Evolutionary conservation across 1,284 basidiomycete genomes (phyloP).

Genomic region (Xerocomus cyaneibrunnescens): DNA sequence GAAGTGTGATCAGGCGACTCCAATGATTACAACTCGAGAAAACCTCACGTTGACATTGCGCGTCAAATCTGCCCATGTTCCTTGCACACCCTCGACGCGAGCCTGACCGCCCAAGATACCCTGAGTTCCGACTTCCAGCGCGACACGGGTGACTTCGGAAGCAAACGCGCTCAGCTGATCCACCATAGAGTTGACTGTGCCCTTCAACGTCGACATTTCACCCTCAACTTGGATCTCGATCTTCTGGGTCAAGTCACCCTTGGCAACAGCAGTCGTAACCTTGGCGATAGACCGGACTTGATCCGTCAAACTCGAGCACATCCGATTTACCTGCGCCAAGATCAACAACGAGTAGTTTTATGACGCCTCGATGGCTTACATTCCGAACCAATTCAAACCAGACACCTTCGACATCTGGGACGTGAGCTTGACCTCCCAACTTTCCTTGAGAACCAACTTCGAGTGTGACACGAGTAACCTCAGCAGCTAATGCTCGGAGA

Average conservation of each 20-base stretch:
- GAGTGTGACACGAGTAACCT: conserved; percentile 94
- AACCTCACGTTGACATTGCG: conserved; percentile 78
- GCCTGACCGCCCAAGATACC: conserved; percentile 94
- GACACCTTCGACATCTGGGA: conserved; percentile 93
- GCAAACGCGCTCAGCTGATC: conserved; percentile 91
- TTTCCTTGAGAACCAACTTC: conserved; percentile 93
- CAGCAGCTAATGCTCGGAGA: conserved; percentile 87
- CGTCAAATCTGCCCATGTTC: conserved; percentile 92
- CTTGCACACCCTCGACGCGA: conserved; percentile 88
- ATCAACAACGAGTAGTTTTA: conserved; percentile 1
- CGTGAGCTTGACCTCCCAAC: conserved; percentile 88
- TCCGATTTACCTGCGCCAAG: conserved; percentile 73
- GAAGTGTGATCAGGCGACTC: conserved; percentile 15
- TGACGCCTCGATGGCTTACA: conserved; percentile 45
- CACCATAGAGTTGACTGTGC: conserved; percentile 88
- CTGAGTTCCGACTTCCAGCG: conserved; percentile 88
- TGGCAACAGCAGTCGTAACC: conserved; percentile 91
- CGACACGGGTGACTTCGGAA: conserved; percentile 93
- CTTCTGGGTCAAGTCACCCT: conserved; percentile 88
- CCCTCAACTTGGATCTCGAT: conserved; percentile 91
- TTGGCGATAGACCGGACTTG: conserved; percentile 92
- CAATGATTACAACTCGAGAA: conserved; percentile 14
- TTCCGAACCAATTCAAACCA: conserved; percentile 92
- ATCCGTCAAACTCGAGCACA: conserved; percentile 91
- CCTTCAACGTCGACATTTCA: conserved; percentile 84